These are phyloP conservation scores for Lepiota venenata DNA, from an alignment of 768 basidiomycete species.

Conservation along the genomic window DNA sequence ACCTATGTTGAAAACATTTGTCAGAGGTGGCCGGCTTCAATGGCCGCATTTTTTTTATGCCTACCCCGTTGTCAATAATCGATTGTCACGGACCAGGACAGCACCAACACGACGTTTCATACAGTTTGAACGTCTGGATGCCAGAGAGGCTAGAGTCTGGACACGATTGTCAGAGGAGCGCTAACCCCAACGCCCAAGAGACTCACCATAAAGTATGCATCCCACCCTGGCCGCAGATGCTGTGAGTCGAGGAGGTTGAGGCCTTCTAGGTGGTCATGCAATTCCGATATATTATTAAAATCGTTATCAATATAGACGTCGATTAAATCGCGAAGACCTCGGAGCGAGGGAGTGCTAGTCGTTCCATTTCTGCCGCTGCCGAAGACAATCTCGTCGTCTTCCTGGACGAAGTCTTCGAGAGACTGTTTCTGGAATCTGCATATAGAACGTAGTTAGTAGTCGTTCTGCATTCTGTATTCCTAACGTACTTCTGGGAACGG, in stretches of 20 bases:
- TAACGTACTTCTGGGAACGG: slow-evolving; percentile 49
- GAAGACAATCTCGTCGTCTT: slow-evolving; percentile 69
- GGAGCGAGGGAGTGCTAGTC: slow-evolving; percentile 24
- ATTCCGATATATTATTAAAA: slow-evolving; percentile 48
- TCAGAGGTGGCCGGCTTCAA: background rate
- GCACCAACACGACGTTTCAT: slow-evolving; percentile 98
- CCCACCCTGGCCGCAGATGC: slow-evolving; percentile 87
- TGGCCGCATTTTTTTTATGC: slow-evolving; percentile 2
- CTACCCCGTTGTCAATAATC: slow-evolving; percentile 78
- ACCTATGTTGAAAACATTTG: slow-evolving; percentile 41
- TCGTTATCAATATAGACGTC: slow-evolving; percentile 62
- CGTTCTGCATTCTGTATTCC: background rate
- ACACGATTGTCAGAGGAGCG: background rate
- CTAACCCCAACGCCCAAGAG: background rate
- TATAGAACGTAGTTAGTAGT: slow-evolving; percentile 7
- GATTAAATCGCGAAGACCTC: slow-evolving; percentile 44
- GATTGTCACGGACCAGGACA: slow-evolving; percentile 81
- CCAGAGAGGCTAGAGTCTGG: slow-evolving; percentile 86
- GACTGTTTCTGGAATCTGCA: slow-evolving; percentile 23
- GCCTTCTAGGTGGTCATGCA: slow-evolving; percentile 62
- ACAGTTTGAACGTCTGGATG: slow-evolving; percentile 88
- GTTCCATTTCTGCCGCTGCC: slow-evolving; percentile 30
- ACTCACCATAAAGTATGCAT: slow-evolving; percentile 93
- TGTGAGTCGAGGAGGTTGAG: slow-evolving; percentile 70
- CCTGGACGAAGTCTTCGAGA: slow-evolving; percentile 70